Base-by-base conservation (phyloP, 1,284 basidiomycete genomes). In the Apiotrichum laibachii region DNA sequence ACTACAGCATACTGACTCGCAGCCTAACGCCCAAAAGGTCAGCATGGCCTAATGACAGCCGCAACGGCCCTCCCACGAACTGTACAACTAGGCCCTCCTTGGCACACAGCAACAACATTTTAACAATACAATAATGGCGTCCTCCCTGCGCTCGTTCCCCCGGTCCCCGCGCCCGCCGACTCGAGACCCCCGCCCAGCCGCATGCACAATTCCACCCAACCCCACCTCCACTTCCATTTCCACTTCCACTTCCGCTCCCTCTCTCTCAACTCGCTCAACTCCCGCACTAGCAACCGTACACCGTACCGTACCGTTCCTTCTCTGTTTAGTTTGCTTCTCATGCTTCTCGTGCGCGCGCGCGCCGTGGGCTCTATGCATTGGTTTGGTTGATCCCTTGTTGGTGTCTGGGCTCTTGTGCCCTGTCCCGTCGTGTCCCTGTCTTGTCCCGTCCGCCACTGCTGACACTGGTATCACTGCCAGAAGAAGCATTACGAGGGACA, bases 11-110 rank as follows among this genome's bases (percentile, higher is more conserved):
- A 2, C 26, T 35, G 11, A 31, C 45, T 34, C 21, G 3, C 53
- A 62, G 60, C 56, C 61, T 48, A 63, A 63, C 39, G 62, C 62
- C 45, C 62, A 60, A 58, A 63, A 63, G 54, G 53, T 63, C 54
- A 61, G 62, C 54, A 57, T 63, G 59, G 62, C 59, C 19, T 63
- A 21, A 58, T 46, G 40, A 40, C 19, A 21, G 37, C 18, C n/a
- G 19, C 26, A 31, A 31, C 26, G 26, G 19, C 19, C 19, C 43
- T 11, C n/a, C 10, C 12, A 34, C 48, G 26, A 31, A 15, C 47
- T 34, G 31, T n/a, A 18, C 33, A 37, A 18, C 19, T 11, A 31
- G 22, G 47, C 34, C 21, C 48, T 31, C 26, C 26, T 31, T 31
- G 26, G 26, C 26, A 50, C 49, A 37, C 39, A 35, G 37, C 49